Percentiles rank a stretch among this genome's conserved stretches.
phyloP scores from a whole-genome alignment of 1,139 yeast species.

The Diutina siamensis region DNA sequence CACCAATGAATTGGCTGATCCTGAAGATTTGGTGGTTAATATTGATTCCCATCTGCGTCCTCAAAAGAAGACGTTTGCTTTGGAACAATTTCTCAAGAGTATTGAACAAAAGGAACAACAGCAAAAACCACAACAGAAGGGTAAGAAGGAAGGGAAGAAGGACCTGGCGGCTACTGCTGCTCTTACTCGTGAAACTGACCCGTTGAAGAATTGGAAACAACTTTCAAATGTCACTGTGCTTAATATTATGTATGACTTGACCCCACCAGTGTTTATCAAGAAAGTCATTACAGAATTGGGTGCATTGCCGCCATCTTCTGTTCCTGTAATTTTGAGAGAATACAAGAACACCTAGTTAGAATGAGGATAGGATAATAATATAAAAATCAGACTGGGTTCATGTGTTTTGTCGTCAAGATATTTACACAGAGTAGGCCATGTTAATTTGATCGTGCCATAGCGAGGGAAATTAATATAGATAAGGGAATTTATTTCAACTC shows the following conservation, averaged over 20 bases:
- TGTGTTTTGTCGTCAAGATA: no score
- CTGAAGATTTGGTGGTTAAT: conserved; percentile 54
- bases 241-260: conserved; percentile 83
- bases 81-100: conserved; percentile 45
- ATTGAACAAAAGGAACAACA: conserved; percentile 24
- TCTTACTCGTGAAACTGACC: conserved; percentile 27
- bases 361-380: not conserved
- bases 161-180: conserved; percentile 8
- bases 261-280: conserved; percentile 89
- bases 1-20: conserved; percentile 81
- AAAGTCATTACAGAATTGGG: conserved; percentile 96
- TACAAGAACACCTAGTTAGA: conserved; percentile 38
- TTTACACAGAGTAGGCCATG: no score
- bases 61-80: conserved; percentile 51
- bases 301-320: conserved; percentile 92
- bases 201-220: conserved; percentile 52
- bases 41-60: conserved; percentile 38
- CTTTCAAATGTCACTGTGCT: conserved; percentile 57
- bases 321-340: conserved; percentile 91
- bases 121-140: conserved; percentile 12
- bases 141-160: conserved; percentile 5
- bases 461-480: no score
- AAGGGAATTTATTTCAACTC: no score
- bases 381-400: not conserved
- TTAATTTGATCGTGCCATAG: no score